Base-by-base conservation (phyloP, 352 stramenopile genomes). In the Phytophthora palmivora region DNA sequence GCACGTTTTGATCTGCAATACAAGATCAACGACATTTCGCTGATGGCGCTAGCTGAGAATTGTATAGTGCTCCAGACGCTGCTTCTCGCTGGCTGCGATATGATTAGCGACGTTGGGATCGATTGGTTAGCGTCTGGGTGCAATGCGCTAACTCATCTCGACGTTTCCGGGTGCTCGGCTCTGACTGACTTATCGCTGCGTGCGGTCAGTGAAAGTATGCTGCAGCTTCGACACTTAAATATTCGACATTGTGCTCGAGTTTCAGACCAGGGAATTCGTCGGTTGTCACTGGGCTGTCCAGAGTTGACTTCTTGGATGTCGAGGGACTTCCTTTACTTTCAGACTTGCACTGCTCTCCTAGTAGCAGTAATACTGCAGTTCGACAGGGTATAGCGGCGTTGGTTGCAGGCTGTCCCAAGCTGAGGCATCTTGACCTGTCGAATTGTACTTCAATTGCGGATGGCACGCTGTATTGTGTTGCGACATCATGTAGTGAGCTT, bases 71-170 rank as follows among this genome's bases (percentile, higher is more conserved):
- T 93, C 2, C 69, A 89, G 30, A 81, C 58, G 7, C 49, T 90
- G 2, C 63, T 77, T 16, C 59, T 98, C 2, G 61, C 77, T n/a
- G 94, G 95, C 15, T 98, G 93, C 51, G 84, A 96, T 36, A 84
- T 92, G 66, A 63, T 98, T 42, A 96, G 88, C 6, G 94, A 98
- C 66, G 94, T 97, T 14, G 94, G 95, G 0, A 59, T 98, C 12
- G 94, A 82, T 32, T 98, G 93, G 93, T 59, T 98, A n/a, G 76
- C 78, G 1, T 78, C 70, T 1, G 89, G 91, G 12, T 97, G 89
- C 28, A 75, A 78, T 32, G 89, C 87, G 9, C 69, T 98, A 9
- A 73, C 77, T n/a, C 63, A 88, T 45, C 54, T 98, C 11, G 82
- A 98, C 55, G 42, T 98, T 26, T 76, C 75, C 1, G 83, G 81